Percentiles rank a stretch among this genome's conserved stretches.
Conservation (phyloP, 2,329 filamentous ascomycete species). For the Scytalidium sp. region DNA sequence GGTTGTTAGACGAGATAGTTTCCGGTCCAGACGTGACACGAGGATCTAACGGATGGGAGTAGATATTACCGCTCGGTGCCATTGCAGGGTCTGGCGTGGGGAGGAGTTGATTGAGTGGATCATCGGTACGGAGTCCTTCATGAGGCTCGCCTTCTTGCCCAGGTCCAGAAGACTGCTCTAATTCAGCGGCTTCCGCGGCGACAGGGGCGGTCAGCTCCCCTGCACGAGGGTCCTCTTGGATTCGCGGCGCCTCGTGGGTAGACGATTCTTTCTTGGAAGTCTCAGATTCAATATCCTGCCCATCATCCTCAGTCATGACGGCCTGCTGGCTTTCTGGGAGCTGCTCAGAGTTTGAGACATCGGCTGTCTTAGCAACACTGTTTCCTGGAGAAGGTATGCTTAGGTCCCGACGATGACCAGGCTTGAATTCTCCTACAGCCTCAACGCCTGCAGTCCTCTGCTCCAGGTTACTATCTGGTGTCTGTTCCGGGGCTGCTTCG, state of each 20-base stretch:
- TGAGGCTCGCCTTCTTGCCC: constrained; percentile 32
- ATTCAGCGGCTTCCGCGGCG: constrained; percentile 17
- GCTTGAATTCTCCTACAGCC: constrained; percentile 36
- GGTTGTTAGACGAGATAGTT: constrained; percentile 16
- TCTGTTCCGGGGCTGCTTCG: constrained; percentile 29
- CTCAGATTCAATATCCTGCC: constrained; percentile 26
- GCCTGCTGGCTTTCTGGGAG: constrained; percentile 40
- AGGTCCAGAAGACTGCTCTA: constrained; percentile 12
- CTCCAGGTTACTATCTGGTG: neutral
- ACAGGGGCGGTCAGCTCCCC: constrained; percentile 20
- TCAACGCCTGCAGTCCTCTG: neutral
- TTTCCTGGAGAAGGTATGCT: constrained; percentile 56
- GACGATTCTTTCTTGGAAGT: constrained; percentile 1
- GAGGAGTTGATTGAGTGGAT: constrained; percentile 1
- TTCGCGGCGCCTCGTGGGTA: constrained; percentile 3
- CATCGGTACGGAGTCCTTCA: constrained; percentile 18
- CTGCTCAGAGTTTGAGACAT: constrained; percentile 40
- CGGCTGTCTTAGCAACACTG: constrained; percentile 58
- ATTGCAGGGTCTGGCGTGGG: constrained; percentile 19
- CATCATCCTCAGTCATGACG: constrained; percentile 35
- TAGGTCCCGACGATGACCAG: constrained; percentile 54
- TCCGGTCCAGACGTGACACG: constrained; percentile 17
- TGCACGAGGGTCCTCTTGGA: constrained; percentile 1
- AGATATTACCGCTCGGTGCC: constrained; percentile 19
- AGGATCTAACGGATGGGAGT: constrained; percentile 19